phyloP scores from a whole-genome alignment of 768 basidiomycete species.

The Daedaleopsis sinensis region DNA sequence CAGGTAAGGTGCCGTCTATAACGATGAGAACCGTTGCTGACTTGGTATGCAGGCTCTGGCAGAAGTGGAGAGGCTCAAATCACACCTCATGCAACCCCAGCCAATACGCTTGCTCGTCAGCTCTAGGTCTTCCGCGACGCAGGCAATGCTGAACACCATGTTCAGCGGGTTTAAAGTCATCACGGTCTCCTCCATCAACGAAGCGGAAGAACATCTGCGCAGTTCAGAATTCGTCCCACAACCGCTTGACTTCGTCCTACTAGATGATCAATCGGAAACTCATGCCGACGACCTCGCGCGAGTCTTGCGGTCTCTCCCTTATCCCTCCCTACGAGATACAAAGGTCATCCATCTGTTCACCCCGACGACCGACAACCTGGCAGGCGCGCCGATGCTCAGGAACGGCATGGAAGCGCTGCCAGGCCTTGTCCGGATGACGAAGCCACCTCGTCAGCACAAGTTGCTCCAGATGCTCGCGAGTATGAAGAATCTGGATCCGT shows the following conservation, averaged over 20 bases:
- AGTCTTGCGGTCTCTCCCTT: slow-evolving; percentile 45
- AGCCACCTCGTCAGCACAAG: slow-evolving; percentile 64
- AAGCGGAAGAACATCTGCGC: slow-evolving; percentile 46
- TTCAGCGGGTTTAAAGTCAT: slow-evolving; percentile 56
- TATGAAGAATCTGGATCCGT: slow-evolving; percentile 55
- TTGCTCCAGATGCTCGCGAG: slow-evolving; percentile 64
- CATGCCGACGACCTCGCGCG: slow-evolving; percentile 59
- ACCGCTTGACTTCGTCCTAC: slow-evolving; percentile 63
- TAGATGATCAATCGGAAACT: slow-evolving; percentile 67
- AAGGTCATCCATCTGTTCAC: slow-evolving; percentile 76
- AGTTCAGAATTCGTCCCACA: slow-evolving; percentile 33
- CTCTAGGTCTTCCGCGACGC: slow-evolving; percentile 61
- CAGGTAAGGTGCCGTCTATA: slow-evolving; percentile 42
- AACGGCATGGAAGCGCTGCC: slow-evolving; percentile 43
- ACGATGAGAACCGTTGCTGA: slow-evolving; percentile 9
- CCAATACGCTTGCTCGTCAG: slow-evolving; percentile 56
- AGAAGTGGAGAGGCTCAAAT: slow-evolving; percentile 50
- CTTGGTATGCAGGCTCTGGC: slow-evolving; percentile 39
- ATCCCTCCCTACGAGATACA: slow-evolving; percentile 48
- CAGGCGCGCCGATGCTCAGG: slow-evolving; percentile 54
- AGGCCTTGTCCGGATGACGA: slow-evolving; percentile 69
- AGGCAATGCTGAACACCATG: slow-evolving; percentile 57
- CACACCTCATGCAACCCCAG: slow-evolving; percentile 48
- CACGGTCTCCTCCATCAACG: slow-evolving; percentile 46
- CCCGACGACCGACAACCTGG: slow-evolving; percentile 58